These are phyloP conservation scores for Cicer bijugum DNA, from an alignment of 306 rosid species.

Conservation along the genomic window DNA sequence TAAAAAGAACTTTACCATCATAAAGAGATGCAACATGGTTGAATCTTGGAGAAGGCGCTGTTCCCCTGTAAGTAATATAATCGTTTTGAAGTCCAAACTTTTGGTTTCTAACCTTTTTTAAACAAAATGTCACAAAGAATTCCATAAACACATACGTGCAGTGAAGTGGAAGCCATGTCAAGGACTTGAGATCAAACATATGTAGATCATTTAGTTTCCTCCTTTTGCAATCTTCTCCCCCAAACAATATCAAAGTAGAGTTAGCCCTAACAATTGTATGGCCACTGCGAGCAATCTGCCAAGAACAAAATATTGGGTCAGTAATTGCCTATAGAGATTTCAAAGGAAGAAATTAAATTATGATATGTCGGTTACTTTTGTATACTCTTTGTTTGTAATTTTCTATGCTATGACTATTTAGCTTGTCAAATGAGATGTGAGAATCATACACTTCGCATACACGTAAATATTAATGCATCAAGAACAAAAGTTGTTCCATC, in stretches of 20 bases:
- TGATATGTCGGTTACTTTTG: background rate
- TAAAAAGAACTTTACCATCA: slow-evolving; percentile 74
- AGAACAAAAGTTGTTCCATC: background rate
- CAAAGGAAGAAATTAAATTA: slow-evolving; percentile 24
- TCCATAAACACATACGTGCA: slow-evolving; percentile 65
- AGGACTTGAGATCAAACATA: slow-evolving; percentile 95
- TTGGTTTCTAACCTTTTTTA: slow-evolving; percentile 5
- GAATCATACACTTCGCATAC: slow-evolving; percentile 14
- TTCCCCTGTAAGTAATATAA: slow-evolving; percentile 64
- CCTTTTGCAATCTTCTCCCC: slow-evolving; percentile 90
- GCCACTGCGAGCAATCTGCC: slow-evolving; percentile 88
- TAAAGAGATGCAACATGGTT: slow-evolving; percentile 86
- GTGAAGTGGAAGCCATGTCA: slow-evolving; percentile 95
- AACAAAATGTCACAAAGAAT: background rate
- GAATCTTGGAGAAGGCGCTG: slow-evolving; percentile 87
- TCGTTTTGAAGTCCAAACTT: slow-evolving; percentile 14
- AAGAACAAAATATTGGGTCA: slow-evolving; percentile 42
- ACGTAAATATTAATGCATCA: slow-evolving; percentile 22
- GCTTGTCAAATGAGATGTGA: background rate
- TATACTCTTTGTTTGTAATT: background rate
- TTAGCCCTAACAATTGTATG: slow-evolving; percentile 86
- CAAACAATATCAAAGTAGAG: slow-evolving; percentile 76
- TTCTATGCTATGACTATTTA: background rate
- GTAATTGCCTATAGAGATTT: slow-evolving; percentile 30
- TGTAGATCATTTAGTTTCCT: slow-evolving; percentile 91